Evolutionary conservation across 1,284 basidiomycete genomes (phyloP).

Genomic region (Leccinum fuscescens): DNA sequence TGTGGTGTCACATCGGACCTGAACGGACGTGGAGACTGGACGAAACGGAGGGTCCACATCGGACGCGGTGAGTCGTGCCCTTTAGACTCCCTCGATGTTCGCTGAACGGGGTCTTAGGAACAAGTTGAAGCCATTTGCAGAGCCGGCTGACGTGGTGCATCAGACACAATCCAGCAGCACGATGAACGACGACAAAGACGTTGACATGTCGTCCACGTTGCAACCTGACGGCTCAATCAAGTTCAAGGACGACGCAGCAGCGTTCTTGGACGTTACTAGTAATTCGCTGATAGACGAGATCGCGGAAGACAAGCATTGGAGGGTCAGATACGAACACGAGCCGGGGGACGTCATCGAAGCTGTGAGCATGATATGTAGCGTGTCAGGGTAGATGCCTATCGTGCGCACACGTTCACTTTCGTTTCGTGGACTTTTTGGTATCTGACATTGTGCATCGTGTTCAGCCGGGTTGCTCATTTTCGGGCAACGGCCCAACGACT

Average conservation of each 20-base stretch:
- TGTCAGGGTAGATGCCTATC: constrained; percentile 85
- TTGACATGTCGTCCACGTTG: constrained; percentile 15
- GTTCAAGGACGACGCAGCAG: constrained; percentile 16
- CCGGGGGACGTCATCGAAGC: constrained; percentile 90
- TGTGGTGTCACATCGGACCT: no score
- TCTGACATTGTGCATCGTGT: not conserved
- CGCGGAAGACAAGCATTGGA: constrained; percentile 72
- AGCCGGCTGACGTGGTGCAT: constrained; percentile 22
- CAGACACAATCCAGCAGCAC: not conserved
- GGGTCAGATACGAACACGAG: constrained; percentile 83
- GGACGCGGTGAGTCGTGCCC: no score
- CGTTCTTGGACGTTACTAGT: constrained; percentile 17
- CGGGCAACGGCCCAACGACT: constrained; percentile 43
- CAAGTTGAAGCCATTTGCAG: constrained; percentile 65
- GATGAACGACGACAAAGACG: constrained; percentile 11
- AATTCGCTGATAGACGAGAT: constrained; percentile 65
- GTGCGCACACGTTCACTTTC: constrained; percentile 45
- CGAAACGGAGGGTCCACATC: no score
- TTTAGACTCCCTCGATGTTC: no score
- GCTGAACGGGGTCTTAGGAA: constrained; percentile 45
- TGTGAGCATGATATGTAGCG: constrained; percentile 78
- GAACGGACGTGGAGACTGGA: no score
- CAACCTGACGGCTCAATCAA: constrained; percentile 18
- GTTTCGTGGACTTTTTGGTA: not conserved
- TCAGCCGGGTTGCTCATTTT: constrained; percentile 87